Percentiles rank a stretch among this genome's conserved stretches.
Evolutionary conservation across 176 grass and related monocot species (phyloP).

Genomic region (Zea mays): DNA sequence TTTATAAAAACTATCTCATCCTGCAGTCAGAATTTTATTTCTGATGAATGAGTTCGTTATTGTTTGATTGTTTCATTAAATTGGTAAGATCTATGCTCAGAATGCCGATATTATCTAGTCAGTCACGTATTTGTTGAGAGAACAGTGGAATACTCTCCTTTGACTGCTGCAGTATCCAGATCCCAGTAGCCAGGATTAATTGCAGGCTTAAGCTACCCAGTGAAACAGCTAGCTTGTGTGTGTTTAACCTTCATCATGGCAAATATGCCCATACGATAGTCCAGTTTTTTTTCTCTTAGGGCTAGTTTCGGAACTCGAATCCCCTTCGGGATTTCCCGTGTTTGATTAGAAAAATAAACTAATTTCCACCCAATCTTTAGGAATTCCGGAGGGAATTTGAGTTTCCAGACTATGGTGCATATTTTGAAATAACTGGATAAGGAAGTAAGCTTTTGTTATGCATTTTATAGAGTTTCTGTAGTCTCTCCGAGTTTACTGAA

Average conservation of each 20-base stretch:
- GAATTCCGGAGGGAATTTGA: no score
- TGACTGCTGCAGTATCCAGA: constrained; percentile 19
- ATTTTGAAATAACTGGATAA: background rate
- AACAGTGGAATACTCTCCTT: background rate
- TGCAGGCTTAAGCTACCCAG: background rate
- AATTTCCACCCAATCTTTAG: no score
- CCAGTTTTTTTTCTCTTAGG: background rate
- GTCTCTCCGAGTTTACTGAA: constrained; percentile 22
- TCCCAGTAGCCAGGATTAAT: background rate
- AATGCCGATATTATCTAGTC: constrained; percentile 8
- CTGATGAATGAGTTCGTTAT: background rate
- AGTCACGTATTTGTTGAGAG: constrained; percentile 13
- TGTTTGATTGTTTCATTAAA: constrained; percentile 7
- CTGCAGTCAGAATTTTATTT: background rate
- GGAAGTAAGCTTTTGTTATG: background rate
- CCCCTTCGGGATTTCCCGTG: no score
- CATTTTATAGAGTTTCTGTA: background rate
- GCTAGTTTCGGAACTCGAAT: no score
- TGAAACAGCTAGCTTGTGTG: background rate
- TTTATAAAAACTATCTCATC: background rate
- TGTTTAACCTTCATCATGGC: background rate
- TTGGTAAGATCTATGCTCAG: background rate
- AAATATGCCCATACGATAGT: background rate
- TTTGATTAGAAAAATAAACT: no score
- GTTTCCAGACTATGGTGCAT: background rate